Percentiles rank a stretch among this genome's conserved stretches.
phyloP scores from a whole-genome alignment of 2,329 filamentous ascomycete genomes.

The Tolypocladium guangdongense region DNA sequence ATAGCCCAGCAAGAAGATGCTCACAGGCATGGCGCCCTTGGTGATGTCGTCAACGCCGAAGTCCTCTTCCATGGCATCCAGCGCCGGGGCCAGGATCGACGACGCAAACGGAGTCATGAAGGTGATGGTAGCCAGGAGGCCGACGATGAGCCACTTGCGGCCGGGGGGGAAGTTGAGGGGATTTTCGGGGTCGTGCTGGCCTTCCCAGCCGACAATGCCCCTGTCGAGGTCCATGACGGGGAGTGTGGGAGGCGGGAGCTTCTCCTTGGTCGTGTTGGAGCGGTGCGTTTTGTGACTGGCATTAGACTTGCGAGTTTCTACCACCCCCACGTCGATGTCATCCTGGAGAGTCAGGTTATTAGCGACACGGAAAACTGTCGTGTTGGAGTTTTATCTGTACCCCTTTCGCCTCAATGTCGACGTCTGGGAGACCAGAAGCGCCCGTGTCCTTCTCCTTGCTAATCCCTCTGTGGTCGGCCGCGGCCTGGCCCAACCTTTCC shows the following conservation, averaged over 20 bases:
- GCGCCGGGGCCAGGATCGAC: slow-evolving; percentile 45
- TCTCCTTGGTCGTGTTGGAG: slow-evolving; percentile 16
- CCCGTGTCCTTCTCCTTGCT: background rate
- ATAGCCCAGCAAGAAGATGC: slow-evolving; percentile 51
- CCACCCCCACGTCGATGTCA: slow-evolving; percentile 7
- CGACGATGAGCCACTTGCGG: slow-evolving; percentile 48
- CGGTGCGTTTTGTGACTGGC: slow-evolving; percentile 11
- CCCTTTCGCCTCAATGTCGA: background rate
- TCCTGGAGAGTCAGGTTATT: slow-evolving; percentile 2
- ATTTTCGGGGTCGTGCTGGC: slow-evolving; percentile 44
- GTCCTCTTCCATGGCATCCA: slow-evolving; percentile 30
- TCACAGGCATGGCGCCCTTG: slow-evolving; percentile 41
- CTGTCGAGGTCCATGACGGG: slow-evolving; percentile 39
- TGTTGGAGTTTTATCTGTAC: background rate
- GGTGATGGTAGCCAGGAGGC: slow-evolving; percentile 47
- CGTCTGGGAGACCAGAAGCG: background rate
- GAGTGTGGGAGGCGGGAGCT: slow-evolving; percentile 22
- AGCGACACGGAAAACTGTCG: background rate
- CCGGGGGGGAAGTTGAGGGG: slow-evolving; percentile 44
- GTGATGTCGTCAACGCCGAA: slow-evolving; percentile 29
- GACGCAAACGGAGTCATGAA: slow-evolving; percentile 56
- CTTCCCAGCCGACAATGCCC: slow-evolving; percentile 50
- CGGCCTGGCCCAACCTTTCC: background rate
- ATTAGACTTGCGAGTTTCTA: slow-evolving; percentile 8
- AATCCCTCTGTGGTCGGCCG: background rate